Evolutionary conservation across 768 basidiomycete species (phyloP).

Genomic region (Boletus barrowsii): DNA sequence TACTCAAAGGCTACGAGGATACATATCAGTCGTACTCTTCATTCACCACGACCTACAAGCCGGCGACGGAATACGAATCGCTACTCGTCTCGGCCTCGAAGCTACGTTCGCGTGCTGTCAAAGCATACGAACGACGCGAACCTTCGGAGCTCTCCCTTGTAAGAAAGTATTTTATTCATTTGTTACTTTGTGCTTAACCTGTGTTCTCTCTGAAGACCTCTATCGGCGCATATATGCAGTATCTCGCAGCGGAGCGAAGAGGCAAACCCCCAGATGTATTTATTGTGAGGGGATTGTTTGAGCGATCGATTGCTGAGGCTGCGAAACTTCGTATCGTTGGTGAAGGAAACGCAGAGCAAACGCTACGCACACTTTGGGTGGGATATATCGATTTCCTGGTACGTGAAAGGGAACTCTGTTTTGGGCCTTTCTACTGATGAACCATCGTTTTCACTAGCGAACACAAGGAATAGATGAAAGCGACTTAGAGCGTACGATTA

Average conservation of each 20-base stretch:
- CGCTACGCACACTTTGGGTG: slow-evolving; percentile 65
- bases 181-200: slow-evolving; percentile 8
- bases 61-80: slow-evolving; percentile 72
- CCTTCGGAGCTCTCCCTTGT: slow-evolving; percentile 59
- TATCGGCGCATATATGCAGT: slow-evolving; percentile 59
- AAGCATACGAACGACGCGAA: slow-evolving; percentile 64
- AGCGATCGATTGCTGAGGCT: slow-evolving; percentile 73
- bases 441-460: not conserved
- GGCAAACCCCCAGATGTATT: slow-evolving; percentile 57
- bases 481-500: slow-evolving; percentile 41
- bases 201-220: slow-evolving; percentile 32
- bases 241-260: slow-evolving; percentile 61
- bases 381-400: slow-evolving; percentile 73
- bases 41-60: slow-evolving; percentile 79
- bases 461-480: slow-evolving; percentile 43
- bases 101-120: slow-evolving; percentile 55
- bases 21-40: slow-evolving; percentile 85
- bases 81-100: slow-evolving; percentile 78
- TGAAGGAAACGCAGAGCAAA: slow-evolving; percentile 55
- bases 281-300: slow-evolving; percentile 58
- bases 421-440: not conserved
- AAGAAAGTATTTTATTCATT: slow-evolving; percentile 14
- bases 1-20: slow-evolving; percentile 63
- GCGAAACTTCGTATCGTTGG: slow-evolving; percentile 55
- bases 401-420: slow-evolving; percentile 17